Base-by-base conservation (phyloP, 2,329 filamentous ascomycete species). In the Colletotrichum coccodes region DNA sequence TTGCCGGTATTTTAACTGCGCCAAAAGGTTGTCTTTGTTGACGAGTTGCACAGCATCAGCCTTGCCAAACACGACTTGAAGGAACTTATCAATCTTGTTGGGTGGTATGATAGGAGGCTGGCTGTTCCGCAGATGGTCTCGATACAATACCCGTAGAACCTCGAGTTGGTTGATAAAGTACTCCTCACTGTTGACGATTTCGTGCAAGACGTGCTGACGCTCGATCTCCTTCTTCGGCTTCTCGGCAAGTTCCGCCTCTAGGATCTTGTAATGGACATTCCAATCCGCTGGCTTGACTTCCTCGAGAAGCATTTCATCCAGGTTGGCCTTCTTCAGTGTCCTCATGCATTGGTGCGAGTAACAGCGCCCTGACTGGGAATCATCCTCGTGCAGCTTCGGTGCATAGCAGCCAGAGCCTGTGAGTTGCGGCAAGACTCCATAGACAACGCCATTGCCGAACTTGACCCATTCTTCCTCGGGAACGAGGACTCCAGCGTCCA, bases 381-480 rank as follows among this genome's bases (percentile, higher is more conserved):
- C 87, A 49, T 85, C 80, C 63, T 93, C 87, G 77, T 99, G 96
- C 9, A 98, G 80, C 75, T 91, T 93, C 1, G 94, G 89, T 4
- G 95, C 91, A 79, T 99, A 99, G 77, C 96, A 99, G 16, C 96
- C 96, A 26, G 90, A 90, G 7, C 95, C 94, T 3, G 95, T 97
- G 56, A 99, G 84, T 78, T 99, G 97, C 86, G 93, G 98, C 50
- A 99, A 84, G 5, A 99, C 95, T 64, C 96, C 97, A 26, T 93
- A 95, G 75, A 98, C 90, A 28, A 87, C 89, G 7, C 92, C 94
- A 1, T 88, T 85, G 7, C 94, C 92, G 76, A 98, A 95, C 77
- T 97, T 98, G 72, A 99, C 92, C 96, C 97, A 99, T 82, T 99
- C 97, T 79, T 99, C 96, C 38, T 98, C 95, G 16, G 91, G 91